Conservation (phyloP, 2,329 filamentous ascomycete species). For the Penicillium occitanis region DNA sequence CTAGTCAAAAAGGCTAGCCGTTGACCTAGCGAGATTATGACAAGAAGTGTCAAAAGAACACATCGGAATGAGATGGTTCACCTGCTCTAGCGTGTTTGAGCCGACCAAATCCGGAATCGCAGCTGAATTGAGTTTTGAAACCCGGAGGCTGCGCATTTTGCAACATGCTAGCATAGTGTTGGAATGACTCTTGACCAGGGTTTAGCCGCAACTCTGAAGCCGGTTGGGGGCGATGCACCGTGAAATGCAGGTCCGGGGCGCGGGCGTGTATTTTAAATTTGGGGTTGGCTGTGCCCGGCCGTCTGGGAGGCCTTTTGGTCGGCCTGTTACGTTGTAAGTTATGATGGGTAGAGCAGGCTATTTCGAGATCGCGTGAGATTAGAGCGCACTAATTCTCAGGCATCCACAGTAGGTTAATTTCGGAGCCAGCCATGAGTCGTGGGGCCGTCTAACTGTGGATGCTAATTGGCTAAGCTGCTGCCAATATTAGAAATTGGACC, state of each 20-base stretch:
- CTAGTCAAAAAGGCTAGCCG: background rate
- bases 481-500: slow-evolving; percentile 18
- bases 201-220: slow-evolving; percentile 16
- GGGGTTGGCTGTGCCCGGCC: slow-evolving; percentile 13
- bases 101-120: slow-evolving; percentile 7
- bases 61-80: slow-evolving; percentile 1
- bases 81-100: slow-evolving; percentile 14
- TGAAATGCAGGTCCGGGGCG: slow-evolving; percentile 13
- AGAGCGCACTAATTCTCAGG: slow-evolving; percentile 1
- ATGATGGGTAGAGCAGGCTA: background rate
- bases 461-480: slow-evolving; percentile 3
- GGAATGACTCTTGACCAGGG: slow-evolving; percentile 1
- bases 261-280: slow-evolving; percentile 9
- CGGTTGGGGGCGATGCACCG: slow-evolving; percentile 18
- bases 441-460: background rate
- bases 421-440: slow-evolving; percentile 10
- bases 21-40: background rate
- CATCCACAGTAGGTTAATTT: slow-evolving; percentile 3
- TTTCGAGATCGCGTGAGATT: slow-evolving; percentile 8
- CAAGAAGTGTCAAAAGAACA: background rate
- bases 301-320: slow-evolving; percentile 9
- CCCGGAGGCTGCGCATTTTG: slow-evolving; percentile 10
- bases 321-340: background rate
- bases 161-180: background rate
- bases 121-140: slow-evolving; percentile 16